phyloP scores from a whole-genome alignment of 139 green algal genomes.

The Dunaliella primolecta region DNA sequence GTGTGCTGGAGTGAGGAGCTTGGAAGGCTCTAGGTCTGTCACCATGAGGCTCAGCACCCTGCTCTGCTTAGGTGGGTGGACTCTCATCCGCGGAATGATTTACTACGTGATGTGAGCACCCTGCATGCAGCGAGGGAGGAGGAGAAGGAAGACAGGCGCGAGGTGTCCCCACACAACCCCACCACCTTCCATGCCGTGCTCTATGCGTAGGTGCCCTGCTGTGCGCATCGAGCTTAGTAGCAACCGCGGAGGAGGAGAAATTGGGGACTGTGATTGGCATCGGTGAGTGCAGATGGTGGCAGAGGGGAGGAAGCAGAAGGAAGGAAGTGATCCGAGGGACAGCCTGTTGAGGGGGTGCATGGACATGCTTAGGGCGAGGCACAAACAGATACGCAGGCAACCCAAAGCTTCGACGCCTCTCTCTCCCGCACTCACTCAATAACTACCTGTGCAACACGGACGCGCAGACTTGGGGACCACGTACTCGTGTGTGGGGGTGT shows the following conservation, averaged over 20 bases:
- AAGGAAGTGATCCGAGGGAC: background rate
- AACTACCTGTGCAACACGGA: background rate
- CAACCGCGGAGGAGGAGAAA: constrained; percentile 47
- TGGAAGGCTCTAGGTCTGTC: too few species aligned
- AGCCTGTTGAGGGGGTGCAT: background rate
- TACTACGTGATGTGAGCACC: too few species aligned
- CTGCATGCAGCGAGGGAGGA: too few species aligned
- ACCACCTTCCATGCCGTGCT: too few species aligned
- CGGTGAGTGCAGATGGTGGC: constrained; percentile 28
- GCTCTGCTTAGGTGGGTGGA: too few species aligned
- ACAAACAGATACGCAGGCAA: background rate
- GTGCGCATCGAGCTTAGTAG: background rate
- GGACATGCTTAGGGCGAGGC: background rate
- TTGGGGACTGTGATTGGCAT: constrained; percentile 93
- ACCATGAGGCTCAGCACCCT: too few species aligned
- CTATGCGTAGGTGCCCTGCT: background rate
- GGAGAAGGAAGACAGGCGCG: too few species aligned
- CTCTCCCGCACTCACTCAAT: background rate
- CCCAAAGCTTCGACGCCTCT: background rate
- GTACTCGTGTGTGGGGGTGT: constrained; percentile 98
- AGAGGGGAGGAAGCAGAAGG: constrained; percentile 51
- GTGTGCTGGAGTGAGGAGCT: too few species aligned
- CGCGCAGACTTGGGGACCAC: constrained; percentile 74
- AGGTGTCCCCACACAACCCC: too few species aligned
- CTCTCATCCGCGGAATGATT: too few species aligned